phyloP scores from a whole-genome alignment of 768 basidiomycete species.

The Pleurotus giganteus region DNA sequence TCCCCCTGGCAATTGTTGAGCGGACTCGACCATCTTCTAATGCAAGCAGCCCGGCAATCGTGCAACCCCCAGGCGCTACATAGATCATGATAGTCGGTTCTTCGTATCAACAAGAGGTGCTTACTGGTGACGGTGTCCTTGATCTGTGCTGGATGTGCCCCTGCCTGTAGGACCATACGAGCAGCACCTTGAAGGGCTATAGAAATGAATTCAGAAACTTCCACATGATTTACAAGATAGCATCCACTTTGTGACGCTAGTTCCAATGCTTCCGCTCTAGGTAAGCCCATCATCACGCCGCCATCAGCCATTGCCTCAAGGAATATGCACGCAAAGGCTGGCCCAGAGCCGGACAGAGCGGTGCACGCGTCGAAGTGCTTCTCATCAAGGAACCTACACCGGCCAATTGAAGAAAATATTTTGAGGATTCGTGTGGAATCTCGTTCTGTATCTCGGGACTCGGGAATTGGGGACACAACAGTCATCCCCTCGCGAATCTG shows the following conservation, averaged over 20 bases:
- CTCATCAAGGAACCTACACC: slow-evolving; percentile 94
- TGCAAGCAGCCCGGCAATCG: slow-evolving; percentile 93
- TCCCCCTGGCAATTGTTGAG: slow-evolving; percentile 91
- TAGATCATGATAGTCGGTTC: not conserved
- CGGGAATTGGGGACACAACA: slow-evolving; percentile 74
- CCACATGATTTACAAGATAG: not conserved
- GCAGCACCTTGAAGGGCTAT: slow-evolving; percentile 96
- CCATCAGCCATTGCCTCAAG: slow-evolving; percentile 99
- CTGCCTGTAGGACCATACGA: slow-evolving; percentile 87
- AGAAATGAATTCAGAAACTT: slow-evolving; percentile 7
- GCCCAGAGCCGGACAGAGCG: slow-evolving; percentile 92
- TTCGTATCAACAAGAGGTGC: slow-evolving; percentile 23
- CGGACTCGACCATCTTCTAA: slow-evolving; percentile 93
- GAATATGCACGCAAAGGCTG: slow-evolving; percentile 95
- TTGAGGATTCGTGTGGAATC: slow-evolving; percentile 77
- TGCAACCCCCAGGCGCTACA: slow-evolving; percentile 94
- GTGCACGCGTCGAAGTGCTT: slow-evolving; percentile 99
- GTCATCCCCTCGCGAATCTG: slow-evolving; percentile 99
- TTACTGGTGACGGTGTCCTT: slow-evolving; percentile 97
- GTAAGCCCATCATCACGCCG: slow-evolving; percentile 99
- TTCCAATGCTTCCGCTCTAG: slow-evolving; percentile 90
- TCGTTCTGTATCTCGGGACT: slow-evolving; percentile 47
- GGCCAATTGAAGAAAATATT: slow-evolving; percentile 96
- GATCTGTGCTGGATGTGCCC: slow-evolving; percentile 92
- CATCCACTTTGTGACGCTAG: slow-evolving; percentile 89